Evolutionary conservation across 2,329 filamentous ascomycete genomes (phyloP).

Genomic region (Penicillium sp.): DNA sequence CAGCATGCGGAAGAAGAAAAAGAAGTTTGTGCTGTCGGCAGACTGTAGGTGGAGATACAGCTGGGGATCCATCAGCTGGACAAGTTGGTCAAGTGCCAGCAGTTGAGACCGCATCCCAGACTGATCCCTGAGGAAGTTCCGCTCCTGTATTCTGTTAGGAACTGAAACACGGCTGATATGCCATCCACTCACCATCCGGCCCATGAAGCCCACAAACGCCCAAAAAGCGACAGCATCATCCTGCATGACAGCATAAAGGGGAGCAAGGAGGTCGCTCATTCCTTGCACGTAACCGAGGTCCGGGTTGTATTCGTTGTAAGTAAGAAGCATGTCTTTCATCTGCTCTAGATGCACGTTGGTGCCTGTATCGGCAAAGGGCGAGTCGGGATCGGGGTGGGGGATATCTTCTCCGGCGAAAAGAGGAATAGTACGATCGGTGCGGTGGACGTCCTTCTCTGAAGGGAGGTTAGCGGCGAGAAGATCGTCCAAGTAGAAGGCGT

Average conservation of each 20-base stretch:
- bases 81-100: constrained; percentile 83
- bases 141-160: constrained; percentile 51
- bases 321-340: constrained; percentile 98
- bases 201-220: constrained; percentile 95
- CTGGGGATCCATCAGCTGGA: constrained; percentile 93
- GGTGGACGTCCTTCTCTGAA: constrained; percentile 95
- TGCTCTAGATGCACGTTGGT: constrained; percentile 98
- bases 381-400: constrained; percentile 91
- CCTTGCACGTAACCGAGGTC: constrained; percentile 96
- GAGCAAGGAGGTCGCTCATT: constrained; percentile 94
- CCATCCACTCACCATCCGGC: constrained; percentile 64
- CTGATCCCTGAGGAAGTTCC: constrained; percentile 93
- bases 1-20: constrained; percentile 99
- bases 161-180: neutral
- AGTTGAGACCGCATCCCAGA: constrained; percentile 94
- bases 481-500: neutral
- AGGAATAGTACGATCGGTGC: constrained; percentile 90
- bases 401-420: constrained; percentile 95
- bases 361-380: constrained; percentile 84
- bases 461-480: constrained; percentile 33
- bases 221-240: constrained; percentile 97
- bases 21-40: constrained; percentile 96
- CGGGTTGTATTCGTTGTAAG: constrained; percentile 96
- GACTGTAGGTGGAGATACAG: constrained; percentile 85
- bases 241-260: constrained; percentile 94